Evolutionary conservation across 2,329 filamentous ascomycete genomes (phyloP).

Genomic region (Hymenoscyphus infarciens): DNA sequence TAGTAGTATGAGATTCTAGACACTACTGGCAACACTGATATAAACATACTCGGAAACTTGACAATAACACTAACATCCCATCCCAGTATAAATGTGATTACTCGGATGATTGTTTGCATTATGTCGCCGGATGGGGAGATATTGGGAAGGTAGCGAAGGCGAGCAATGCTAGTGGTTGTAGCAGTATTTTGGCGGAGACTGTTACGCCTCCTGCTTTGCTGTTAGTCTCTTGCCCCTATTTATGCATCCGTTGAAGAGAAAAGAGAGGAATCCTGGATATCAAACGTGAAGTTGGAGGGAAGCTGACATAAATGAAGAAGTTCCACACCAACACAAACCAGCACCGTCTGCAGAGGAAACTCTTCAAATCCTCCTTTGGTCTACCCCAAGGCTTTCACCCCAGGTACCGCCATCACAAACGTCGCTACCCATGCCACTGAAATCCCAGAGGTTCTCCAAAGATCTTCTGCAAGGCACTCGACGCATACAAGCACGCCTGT

Average conservation of each 20-base stretch:
- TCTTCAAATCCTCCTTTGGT: not conserved
- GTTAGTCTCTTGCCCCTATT: not conserved
- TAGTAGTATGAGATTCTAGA: no score
- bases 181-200: not conserved
- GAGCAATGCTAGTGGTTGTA: not conserved
- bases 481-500: not conserved
- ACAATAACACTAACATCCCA: not conserved
- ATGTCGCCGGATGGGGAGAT: not conserved
- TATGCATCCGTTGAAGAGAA: no score
- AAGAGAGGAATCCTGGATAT: no score
- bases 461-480: not conserved
- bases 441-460: not conserved
- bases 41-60: not conserved
- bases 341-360: not conserved
- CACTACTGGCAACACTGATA: no score
- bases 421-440: not conserved
- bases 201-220: not conserved
- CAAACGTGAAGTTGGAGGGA: no score
- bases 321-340: not conserved
- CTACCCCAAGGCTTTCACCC: not conserved
- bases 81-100: not conserved
- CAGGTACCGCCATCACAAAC: not conserved
- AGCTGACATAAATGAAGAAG: not conserved
- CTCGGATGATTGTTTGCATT: slow-evolving; percentile 1
- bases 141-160: not conserved